Percentiles rank a stretch among this genome's conserved stretches.
phyloP scores from a whole-genome alignment of 805 yeast genomes.

The Wickerhamomyces rabaulensis region DNA sequence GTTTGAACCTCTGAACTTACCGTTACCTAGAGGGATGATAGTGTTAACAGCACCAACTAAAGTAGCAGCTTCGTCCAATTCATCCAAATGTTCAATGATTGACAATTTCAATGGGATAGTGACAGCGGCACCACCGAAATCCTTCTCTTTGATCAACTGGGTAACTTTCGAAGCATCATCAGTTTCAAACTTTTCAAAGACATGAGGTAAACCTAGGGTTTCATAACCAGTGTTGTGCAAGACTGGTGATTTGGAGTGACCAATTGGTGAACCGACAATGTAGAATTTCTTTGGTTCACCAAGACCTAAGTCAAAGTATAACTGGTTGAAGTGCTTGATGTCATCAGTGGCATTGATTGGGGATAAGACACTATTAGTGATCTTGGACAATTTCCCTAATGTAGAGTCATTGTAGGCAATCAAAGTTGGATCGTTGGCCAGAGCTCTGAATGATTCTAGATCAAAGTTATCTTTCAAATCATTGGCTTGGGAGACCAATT shows the following conservation, averaged over 20 bases:
- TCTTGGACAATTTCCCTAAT: constrained; percentile 72
- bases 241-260: constrained; percentile 85
- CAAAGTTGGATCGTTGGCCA: constrained; percentile 54
- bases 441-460: constrained; percentile 62
- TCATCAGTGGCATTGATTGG: constrained; percentile 77
- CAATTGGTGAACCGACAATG: constrained; percentile 76
- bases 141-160: constrained; percentile 40
- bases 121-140: constrained; percentile 91
- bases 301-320: constrained; percentile 59
- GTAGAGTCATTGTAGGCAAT: constrained; percentile 82
- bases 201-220: constrained; percentile 72
- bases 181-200: constrained; percentile 65
- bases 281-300: constrained; percentile 52
- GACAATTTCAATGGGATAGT: constrained; percentile 91
- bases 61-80: constrained; percentile 69
- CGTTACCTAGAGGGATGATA: constrained; percentile 47
- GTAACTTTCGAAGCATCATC: constrained; percentile 53
- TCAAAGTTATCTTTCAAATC: constrained; percentile 60
- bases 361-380: constrained; percentile 68
- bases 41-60: constrained; percentile 95
- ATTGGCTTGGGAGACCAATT: constrained; percentile 77
- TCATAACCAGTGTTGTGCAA: constrained; percentile 79
- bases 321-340: constrained; percentile 55
- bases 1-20: constrained; percentile 70
- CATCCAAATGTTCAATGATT: constrained; percentile 60